A percentile compares a stretch with the other conserved stretches of the same genome.
These are phyloP conservation scores for Coemansia sp. DNA, from an alignment of 192 early-diverging fungal genomes.

Conservation along the genomic window DNA sequence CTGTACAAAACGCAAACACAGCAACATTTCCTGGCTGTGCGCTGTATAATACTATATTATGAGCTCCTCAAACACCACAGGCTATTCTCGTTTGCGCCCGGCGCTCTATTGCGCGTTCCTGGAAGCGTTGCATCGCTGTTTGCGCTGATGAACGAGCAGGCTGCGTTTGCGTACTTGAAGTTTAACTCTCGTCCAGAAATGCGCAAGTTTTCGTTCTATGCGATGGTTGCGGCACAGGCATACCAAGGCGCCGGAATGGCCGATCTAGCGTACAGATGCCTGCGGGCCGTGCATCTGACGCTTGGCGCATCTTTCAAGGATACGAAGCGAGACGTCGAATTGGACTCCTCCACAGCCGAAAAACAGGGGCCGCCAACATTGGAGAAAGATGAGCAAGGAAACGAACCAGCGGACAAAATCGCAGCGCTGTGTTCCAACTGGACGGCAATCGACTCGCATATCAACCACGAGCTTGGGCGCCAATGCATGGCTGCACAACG, in stretches of 20 bases:
- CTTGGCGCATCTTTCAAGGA: conserved; percentile 13
- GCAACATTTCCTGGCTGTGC: conserved; percentile 66
- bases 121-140: conserved; percentile 62
- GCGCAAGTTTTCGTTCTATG: conserved; percentile 88
- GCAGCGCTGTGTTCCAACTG: conserved; percentile 26
- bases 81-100: conserved; percentile 71
- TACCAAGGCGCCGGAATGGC: conserved; percentile 78
- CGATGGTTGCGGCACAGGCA: conserved; percentile 83
- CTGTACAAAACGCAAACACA: conserved; percentile 58
- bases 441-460: conserved; percentile 77
- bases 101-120: conserved; percentile 51
- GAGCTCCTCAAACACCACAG: conserved; percentile 77
- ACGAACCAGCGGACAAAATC: neutral
- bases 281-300: conserved; percentile 55
- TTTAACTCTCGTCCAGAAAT: conserved; percentile 62
- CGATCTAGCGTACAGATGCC: conserved; percentile 79
- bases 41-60: conserved; percentile 76
- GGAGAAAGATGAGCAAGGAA: neutral
- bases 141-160: conserved; percentile 88
- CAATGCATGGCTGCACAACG: conserved; percentile 77
- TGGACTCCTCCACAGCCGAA: too few species aligned
- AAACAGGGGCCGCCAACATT: neutral
- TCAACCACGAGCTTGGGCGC: conserved; percentile 84
- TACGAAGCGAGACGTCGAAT: neutral
- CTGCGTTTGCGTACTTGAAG: conserved; percentile 78